Evolutionary conservation across 2,329 filamentous ascomycete genomes (phyloP).

Genomic region (Xylaria sp.): DNA sequence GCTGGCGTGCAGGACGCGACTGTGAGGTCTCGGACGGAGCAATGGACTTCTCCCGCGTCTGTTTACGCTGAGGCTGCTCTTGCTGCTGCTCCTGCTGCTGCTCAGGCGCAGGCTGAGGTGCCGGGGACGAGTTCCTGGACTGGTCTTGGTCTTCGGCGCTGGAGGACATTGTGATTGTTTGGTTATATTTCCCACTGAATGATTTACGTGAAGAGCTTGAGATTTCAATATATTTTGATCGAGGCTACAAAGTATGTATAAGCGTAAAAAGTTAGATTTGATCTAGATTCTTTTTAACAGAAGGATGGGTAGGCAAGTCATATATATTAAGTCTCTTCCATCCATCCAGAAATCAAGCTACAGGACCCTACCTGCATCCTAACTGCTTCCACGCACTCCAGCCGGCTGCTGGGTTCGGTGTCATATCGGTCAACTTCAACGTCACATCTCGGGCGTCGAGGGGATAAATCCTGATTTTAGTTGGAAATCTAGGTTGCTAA

Average conservation of each 20-base stretch:
- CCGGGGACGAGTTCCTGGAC: slow-evolving; percentile 33
- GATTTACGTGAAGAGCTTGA: background rate
- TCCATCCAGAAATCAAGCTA: slow-evolving; percentile 3
- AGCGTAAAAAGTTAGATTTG: background rate
- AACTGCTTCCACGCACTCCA: background rate
- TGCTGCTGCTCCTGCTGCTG: slow-evolving; percentile 24
- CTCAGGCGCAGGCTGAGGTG: slow-evolving; percentile 26
- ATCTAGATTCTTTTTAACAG: background rate
- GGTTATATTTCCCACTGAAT: background rate
- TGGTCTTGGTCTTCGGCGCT: slow-evolving; percentile 36
- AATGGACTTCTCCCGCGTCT: slow-evolving; percentile 31
- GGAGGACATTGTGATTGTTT: slow-evolving; percentile 34
- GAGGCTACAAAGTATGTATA: background rate
- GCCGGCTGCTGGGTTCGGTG: slow-evolving; percentile 4
- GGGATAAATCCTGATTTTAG: slow-evolving; percentile 37
- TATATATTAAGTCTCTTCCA: slow-evolving; percentile 15
- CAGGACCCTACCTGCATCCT: slow-evolving; percentile 28
- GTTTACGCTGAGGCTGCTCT: slow-evolving; percentile 8
- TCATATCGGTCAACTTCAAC: slow-evolving; percentile 34
- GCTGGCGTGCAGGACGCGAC: slow-evolving; percentile 36
- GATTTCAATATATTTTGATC: background rate
- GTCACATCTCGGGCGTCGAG: slow-evolving; percentile 29
- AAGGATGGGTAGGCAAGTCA: background rate
- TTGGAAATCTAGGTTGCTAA: slow-evolving; percentile 17
- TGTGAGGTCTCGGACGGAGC: slow-evolving; percentile 30